Conservation (phyloP, 176 grass and related monocot genomes). For the Triticum monococcum region DNA sequence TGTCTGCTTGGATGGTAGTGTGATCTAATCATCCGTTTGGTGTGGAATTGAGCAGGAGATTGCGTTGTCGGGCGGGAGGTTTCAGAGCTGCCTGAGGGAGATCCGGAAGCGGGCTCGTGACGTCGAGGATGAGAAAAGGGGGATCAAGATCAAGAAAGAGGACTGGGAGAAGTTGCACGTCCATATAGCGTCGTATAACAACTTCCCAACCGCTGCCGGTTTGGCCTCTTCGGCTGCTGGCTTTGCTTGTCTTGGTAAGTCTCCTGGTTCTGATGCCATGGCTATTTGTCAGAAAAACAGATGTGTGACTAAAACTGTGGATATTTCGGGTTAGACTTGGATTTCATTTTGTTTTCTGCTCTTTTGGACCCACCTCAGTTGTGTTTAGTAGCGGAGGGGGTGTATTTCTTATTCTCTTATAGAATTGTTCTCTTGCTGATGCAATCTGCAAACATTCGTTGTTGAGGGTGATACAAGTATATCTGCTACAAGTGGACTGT, state of each 20-base stretch:
- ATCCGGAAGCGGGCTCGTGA: conserved; percentile 65
- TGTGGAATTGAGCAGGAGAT: conserved; percentile 73
- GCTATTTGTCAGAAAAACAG: background rate
- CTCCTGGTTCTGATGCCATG: background rate
- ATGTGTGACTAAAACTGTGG: background rate
- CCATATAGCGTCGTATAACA: conserved; percentile 86
- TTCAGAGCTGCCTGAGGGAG: conserved; percentile 83
- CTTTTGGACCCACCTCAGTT: background rate
- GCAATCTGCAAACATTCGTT: background rate
- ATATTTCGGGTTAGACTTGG: background rate
- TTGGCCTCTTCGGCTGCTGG: conserved; percentile 93
- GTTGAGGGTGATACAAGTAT: background rate
- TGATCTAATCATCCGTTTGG: background rate
- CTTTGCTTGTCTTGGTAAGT: conserved; percentile 84
- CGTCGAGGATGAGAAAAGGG: conserved; percentile 64
- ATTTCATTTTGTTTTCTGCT: background rate
- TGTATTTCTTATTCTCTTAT: background rate
- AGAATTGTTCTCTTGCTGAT: background rate
- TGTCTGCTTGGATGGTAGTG: background rate
- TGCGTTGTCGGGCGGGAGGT: conserved; percentile 58
- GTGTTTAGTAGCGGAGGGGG: background rate
- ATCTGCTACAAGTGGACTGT: background rate
- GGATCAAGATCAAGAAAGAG: conserved; percentile 65
- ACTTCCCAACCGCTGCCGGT: conserved; percentile 90
- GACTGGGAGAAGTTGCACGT: conserved; percentile 85